Evolutionary conservation across 768 basidiomycete genomes (phyloP).

Genomic region (Tephrocybe sp.): DNA sequence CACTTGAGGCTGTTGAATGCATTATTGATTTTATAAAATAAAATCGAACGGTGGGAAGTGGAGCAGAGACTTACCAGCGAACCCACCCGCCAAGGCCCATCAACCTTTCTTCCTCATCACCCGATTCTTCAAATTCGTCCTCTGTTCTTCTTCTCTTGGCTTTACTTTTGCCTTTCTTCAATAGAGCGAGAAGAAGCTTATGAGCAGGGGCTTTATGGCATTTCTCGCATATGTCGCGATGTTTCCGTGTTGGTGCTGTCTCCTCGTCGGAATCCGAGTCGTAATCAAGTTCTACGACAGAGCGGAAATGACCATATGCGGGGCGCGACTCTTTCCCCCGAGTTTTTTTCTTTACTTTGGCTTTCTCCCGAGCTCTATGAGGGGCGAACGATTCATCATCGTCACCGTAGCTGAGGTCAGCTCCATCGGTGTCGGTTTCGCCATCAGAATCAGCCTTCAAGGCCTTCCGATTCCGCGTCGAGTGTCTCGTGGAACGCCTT

Average conservation of each 20-base stretch:
- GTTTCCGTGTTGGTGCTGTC: slow-evolving; percentile 51
- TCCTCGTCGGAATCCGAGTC: slow-evolving; percentile 58
- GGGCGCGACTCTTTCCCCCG: slow-evolving; percentile 31
- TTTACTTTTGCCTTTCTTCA: slow-evolving; percentile 39
- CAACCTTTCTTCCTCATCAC: slow-evolving; percentile 53
- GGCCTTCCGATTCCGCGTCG: slow-evolving; percentile 44
- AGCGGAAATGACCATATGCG: slow-evolving; percentile 46
- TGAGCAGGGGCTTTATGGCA: slow-evolving; percentile 66
- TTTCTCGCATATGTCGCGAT: slow-evolving; percentile 71
- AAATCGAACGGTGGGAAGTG: no score
- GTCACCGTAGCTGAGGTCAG: slow-evolving; percentile 33
- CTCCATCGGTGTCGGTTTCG: slow-evolving; percentile 24
- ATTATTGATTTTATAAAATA: no score
- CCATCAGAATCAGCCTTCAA: slow-evolving; percentile 32
- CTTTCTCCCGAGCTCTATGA: slow-evolving; percentile 1
- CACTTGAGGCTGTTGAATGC: slow-evolving; percentile 66
- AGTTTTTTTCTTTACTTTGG: slow-evolving; percentile 20
- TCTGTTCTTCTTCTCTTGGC: slow-evolving; percentile 42
- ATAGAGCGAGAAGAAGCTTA: slow-evolving; percentile 38
- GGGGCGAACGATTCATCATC: slow-evolving; percentile 25
- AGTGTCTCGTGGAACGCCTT: slow-evolving; percentile 57
- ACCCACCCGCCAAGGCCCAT: slow-evolving; percentile 76
- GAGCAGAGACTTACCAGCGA: slow-evolving; percentile 58
- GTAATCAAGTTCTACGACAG: slow-evolving; percentile 41
- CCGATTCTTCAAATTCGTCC: slow-evolving; percentile 54